phyloP scores from a whole-genome alignment of 2,329 filamentous ascomycete genomes.

The Fusarium sarcochroum region DNA sequence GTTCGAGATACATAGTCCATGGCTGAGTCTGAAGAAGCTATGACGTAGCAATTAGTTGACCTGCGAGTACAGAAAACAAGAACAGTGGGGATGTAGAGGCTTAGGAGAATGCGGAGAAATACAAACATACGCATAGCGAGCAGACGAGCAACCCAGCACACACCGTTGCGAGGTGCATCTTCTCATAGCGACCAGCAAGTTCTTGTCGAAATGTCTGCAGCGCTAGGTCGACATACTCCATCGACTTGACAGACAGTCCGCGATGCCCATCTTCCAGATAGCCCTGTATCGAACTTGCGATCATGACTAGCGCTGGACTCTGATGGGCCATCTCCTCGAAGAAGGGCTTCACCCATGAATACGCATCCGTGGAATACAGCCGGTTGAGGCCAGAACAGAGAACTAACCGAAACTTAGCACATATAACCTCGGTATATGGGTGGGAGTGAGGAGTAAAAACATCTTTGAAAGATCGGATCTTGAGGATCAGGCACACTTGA shows the following conservation, averaged over 20 bases:
- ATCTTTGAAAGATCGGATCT: conserved; percentile 40
- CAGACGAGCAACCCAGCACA: conserved; percentile 44
- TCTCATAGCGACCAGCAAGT: conserved; percentile 32
- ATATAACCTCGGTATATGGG: neutral
- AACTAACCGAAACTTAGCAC: conserved; percentile 31
- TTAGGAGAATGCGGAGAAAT: neutral
- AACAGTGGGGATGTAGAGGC: neutral
- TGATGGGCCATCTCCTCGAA: conserved; percentile 45
- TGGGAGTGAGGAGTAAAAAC: conserved; percentile 15
- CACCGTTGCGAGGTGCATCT: conserved; percentile 36
- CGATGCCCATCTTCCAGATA: conserved; percentile 40
- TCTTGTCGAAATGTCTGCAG: conserved; percentile 45
- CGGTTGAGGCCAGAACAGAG: conserved; percentile 37
- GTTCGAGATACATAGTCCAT: conserved; percentile 44
- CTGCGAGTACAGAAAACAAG: neutral
- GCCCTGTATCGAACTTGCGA: conserved; percentile 41
- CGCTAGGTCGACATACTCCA: conserved; percentile 42
- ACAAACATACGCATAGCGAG: conserved; percentile 40
- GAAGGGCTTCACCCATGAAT: conserved; percentile 43
- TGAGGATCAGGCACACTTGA: conserved; percentile 14
- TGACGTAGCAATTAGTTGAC: neutral
- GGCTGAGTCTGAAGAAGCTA: conserved; percentile 43
- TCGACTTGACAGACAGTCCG: conserved; percentile 39
- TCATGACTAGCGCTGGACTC: conserved; percentile 41
- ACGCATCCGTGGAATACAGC: conserved; percentile 42